Base-by-base conservation (phyloP, 495 filamentous ascomycete species). In the Pyrenopolyporus hunteri region DNA sequence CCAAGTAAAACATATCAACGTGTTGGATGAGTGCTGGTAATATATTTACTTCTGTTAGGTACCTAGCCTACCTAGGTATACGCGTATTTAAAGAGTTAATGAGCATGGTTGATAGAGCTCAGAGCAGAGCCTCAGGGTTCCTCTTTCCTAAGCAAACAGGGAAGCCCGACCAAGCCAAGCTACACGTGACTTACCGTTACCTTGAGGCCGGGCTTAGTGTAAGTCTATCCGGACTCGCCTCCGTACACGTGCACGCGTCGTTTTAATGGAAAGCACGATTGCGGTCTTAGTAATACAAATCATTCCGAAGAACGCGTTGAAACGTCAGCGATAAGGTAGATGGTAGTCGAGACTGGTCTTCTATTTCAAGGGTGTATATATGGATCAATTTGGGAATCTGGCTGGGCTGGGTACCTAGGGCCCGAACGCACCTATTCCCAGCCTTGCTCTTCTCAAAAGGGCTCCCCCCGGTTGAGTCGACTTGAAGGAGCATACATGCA, bases 331-430 rank as follows among this genome's bases (percentile, higher is more conserved):
- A n/a, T n/a, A n/a, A n/a, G n/a, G n/a, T n/a, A n/a, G n/a, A n/a
- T n/a, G n/a, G n/a, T 59, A 59, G 37, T 59, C 39, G 37, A 64
- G 54, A 59, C 56, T 65, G 49, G 49, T 59, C 55, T 59, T 65
- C 23, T 55, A 54, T 55, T 64, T 54, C 54, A 31, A 55, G 54
- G 61, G 48, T 42, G 37, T 64, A 56, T 64, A 54, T 56, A 40
- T n/a, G n/a, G n/a, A n/a, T 65, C 55, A 65, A 65, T 45, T 54
- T 65, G 50, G 50, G 56, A 56, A 59, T 65, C 56, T 59, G 56
- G 23, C 22, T 55, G 37, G 45, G 50, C 28, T 14, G 29, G 49
- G 23, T 11, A 2, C n/a, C 3, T 42, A 8, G 29, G 16, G 46
- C 31, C 2, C 16, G 22, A 40, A 28, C 4, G 16, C 10, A n/a